Conservation (phyloP, 129 eudicot genomes). For the Flaveria sonorensis region DNA sequence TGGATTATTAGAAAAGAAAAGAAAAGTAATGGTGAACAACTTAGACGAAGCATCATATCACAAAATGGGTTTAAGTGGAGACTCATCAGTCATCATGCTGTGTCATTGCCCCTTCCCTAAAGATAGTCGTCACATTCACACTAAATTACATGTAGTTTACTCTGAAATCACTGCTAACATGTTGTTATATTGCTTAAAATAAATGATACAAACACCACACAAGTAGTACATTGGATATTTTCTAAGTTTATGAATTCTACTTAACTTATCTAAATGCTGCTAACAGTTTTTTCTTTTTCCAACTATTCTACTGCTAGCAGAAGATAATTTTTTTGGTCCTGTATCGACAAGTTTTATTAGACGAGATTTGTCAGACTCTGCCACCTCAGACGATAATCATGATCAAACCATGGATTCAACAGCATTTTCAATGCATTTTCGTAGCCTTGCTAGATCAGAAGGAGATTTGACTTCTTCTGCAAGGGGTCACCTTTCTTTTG, state of each 20-base stretch:
- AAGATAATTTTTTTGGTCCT: conserved; percentile 83
- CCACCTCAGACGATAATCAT: conserved; percentile 64
- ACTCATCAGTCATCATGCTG: conserved; percentile 7
- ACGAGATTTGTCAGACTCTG: conserved; percentile 62
- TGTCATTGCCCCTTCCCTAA: not conserved
- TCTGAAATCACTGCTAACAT: conserved; percentile 9
- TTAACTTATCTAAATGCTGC: not conserved
- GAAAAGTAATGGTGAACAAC: not conserved
- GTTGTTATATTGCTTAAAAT: not conserved
- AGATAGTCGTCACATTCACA: conserved; percentile 4
- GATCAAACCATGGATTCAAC: conserved; percentile 96
- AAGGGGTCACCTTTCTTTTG: conserved; percentile 57
- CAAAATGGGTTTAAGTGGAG: conserved; percentile 1
- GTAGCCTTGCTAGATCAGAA: conserved; percentile 80
- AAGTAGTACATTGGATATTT: conserved; percentile 15
- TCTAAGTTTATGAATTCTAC: conserved; percentile 2
- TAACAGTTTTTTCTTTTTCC: conserved; percentile 11
- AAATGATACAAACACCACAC: conserved; percentile 13
- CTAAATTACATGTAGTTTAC: conserved; percentile 4
- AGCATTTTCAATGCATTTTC: conserved; percentile 85
- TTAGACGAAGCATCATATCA: conserved; percentile 6
- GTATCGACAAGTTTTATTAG: conserved; percentile 75
- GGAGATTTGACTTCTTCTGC: conserved; percentile 71
- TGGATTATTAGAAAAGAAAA: conserved; percentile 1
- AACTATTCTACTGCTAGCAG: conserved; percentile 50